phyloP scores from a whole-genome alignment of 495 filamentous ascomycete genomes.

The Extremus antarcticus region DNA sequence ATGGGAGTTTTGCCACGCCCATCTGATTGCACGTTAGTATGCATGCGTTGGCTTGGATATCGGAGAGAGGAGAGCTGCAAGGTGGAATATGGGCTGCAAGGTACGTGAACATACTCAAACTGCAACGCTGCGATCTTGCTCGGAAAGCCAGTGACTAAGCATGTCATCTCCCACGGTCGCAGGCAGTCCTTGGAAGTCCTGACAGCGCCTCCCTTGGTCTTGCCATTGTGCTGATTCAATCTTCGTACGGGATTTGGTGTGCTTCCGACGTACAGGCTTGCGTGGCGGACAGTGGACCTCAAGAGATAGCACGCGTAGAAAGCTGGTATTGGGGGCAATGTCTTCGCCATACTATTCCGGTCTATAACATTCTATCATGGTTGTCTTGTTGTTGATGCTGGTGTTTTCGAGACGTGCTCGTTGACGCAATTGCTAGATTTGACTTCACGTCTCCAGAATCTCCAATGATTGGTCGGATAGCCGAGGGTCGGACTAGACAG shows the following conservation, averaged over 20 bases:
- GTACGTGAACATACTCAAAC: slow-evolving; percentile 63
- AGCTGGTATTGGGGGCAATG: slow-evolving; percentile 43
- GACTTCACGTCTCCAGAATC: neutral
- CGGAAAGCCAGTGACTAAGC: slow-evolving; percentile 79
- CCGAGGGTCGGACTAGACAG: neutral
- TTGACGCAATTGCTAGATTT: too few relatives aligned
- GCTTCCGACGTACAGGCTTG: slow-evolving; percentile 73
- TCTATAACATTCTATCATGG: too few relatives aligned
- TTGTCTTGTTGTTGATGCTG: too few relatives aligned
- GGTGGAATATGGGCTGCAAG: neutral
- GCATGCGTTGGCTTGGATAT: neutral
- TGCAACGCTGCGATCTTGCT: slow-evolving; percentile 78
- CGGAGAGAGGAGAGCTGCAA: neutral
- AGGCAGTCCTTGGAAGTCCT: slow-evolving; percentile 54
- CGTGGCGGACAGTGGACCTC: slow-evolving; percentile 58
- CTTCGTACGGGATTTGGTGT: slow-evolving; percentile 78
- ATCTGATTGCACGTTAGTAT: slow-evolving; percentile 41
- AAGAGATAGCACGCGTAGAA: slow-evolving; percentile 82
- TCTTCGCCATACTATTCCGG: neutral
- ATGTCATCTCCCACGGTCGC: slow-evolving; percentile 88
- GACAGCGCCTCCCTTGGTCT: slow-evolving; percentile 63
- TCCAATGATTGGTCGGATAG: neutral
- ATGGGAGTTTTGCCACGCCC: slow-evolving; percentile 84
- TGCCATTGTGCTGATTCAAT: slow-evolving; percentile 81
- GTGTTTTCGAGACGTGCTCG: too few relatives aligned